Percentiles rank a stretch among this genome's conserved stretches.
phyloP scores from a whole-genome alignment of 495 filamentous ascomycete genomes.

The Acidiella bohemica region DNA sequence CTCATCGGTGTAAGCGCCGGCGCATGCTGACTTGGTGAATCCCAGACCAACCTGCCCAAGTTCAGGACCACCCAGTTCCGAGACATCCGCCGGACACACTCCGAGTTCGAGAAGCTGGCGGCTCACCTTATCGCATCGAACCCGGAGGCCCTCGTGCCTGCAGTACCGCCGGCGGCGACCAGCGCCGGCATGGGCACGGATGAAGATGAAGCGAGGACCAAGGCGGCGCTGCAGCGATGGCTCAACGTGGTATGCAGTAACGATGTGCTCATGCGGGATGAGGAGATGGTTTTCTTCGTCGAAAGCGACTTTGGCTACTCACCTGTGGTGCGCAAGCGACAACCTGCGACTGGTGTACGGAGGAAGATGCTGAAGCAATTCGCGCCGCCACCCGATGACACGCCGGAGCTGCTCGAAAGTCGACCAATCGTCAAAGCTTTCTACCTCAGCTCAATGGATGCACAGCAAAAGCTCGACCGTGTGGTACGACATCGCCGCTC shows the following conservation, averaged over 20 bases:
- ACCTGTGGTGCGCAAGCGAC: conserved; percentile 86
- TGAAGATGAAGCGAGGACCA: conserved; percentile 85
- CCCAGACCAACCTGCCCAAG: conserved; percentile 88
- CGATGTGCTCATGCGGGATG: conserved; percentile 84
- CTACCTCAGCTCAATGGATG: conserved; percentile 89
- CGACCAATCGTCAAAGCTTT: conserved; percentile 88
- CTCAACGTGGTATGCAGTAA: conserved; percentile 83
- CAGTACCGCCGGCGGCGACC: conserved; percentile 78
- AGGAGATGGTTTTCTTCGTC: conserved; percentile 93
- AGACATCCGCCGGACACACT: conserved; percentile 87
- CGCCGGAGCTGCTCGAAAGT: conserved; percentile 80
- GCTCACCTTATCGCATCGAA: conserved; percentile 92
- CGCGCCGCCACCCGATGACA: conserved; percentile 93
- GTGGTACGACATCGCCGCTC: conserved; percentile 85
- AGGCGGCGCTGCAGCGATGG: conserved; percentile 84
- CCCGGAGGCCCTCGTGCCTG: conserved; percentile 94
- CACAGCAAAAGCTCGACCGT: conserved; percentile 86
- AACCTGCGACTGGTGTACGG: conserved; percentile 90
- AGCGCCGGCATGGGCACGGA: conserved; percentile 92
- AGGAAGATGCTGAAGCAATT: conserved; percentile 97
- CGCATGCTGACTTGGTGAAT: conserved; percentile 1
- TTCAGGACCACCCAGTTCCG: conserved; percentile 97
- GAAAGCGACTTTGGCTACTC: conserved; percentile 98
- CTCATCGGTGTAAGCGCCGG: conserved; percentile 1
- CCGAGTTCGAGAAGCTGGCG: conserved; percentile 87